phyloP scores from a whole-genome alignment of 1,139 yeast genomes.

The Magnusiomyces clavatus region DNA sequence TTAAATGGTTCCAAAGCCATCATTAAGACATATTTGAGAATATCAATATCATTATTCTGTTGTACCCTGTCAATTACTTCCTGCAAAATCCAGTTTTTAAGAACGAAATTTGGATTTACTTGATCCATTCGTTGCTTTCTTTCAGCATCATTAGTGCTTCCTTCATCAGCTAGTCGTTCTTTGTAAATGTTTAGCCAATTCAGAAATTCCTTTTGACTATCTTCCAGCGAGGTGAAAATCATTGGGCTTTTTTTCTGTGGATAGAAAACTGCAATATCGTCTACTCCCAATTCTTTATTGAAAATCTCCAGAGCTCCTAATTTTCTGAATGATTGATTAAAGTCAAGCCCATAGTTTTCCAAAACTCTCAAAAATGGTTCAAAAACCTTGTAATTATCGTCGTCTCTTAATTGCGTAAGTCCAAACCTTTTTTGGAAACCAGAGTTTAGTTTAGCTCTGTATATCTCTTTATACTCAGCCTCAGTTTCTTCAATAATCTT shows the following conservation, averaged over 20 bases:
- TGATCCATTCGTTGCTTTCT: slow-evolving; percentile 38
- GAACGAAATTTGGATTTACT: slow-evolving; percentile 72
- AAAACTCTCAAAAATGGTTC: slow-evolving; percentile 60
- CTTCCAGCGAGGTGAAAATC: slow-evolving; percentile 17
- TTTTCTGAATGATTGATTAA: slow-evolving; percentile 64
- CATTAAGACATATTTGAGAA: slow-evolving; percentile 28
- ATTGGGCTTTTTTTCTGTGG: slow-evolving; percentile 4
- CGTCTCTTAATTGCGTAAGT: slow-evolving; percentile 37
- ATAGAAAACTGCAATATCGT: background rate
- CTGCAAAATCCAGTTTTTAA: slow-evolving; percentile 80
- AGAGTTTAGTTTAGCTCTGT: slow-evolving; percentile 50
- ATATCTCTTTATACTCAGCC: slow-evolving; percentile 55
- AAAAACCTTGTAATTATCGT: slow-evolving; percentile 42
- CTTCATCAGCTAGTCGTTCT: slow-evolving; percentile 35
- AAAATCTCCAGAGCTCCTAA: slow-evolving; percentile 42
- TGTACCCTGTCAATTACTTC: slow-evolving; percentile 51
- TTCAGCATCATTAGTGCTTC: slow-evolving; percentile 30
- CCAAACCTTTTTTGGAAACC: slow-evolving; percentile 68
- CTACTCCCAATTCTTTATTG: slow-evolving; percentile 2
- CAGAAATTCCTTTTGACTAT: background rate
- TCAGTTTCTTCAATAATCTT: slow-evolving; percentile 56
- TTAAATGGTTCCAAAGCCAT: slow-evolving; percentile 34
- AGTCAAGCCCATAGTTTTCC: slow-evolving; percentile 59
- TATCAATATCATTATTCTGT: slow-evolving; percentile 19
- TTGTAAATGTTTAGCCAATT: slow-evolving; percentile 37